Evolutionary conservation across 1,284 basidiomycete genomes (phyloP).

Genomic region (Quambalaria eucalypti): DNA sequence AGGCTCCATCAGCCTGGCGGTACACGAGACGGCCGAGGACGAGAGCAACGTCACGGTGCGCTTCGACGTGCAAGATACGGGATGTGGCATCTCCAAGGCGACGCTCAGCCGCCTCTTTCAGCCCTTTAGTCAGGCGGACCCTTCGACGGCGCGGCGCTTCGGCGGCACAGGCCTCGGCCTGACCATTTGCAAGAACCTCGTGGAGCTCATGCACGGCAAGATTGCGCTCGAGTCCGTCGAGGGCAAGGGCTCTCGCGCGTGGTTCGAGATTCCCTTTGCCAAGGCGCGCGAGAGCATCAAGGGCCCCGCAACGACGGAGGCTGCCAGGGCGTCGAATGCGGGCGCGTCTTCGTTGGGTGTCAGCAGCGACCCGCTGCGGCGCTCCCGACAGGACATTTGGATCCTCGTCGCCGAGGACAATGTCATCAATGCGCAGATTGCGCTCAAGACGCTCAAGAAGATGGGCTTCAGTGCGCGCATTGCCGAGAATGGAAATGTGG

Average conservation of each 20-base stretch:
- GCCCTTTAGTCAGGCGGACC: conserved; percentile 44
- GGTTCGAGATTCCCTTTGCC: conserved; percentile 35
- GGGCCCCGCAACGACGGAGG: neutral
- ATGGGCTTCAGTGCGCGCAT: conserved; percentile 43
- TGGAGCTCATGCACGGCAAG: conserved; percentile 37
- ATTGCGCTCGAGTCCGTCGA: conserved; percentile 39
- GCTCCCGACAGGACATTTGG: conserved; percentile 37
- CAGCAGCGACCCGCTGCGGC: conserved; percentile 19
- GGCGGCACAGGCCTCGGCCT: conserved; percentile 42
- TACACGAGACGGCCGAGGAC: conserved; percentile 35
- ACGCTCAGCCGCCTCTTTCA: conserved; percentile 45
- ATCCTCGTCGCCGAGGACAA: conserved; percentile 44
- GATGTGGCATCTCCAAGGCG: conserved; percentile 43
- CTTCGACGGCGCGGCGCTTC: conserved; percentile 36
- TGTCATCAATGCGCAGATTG: conserved; percentile 40
- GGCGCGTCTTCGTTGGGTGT: conserved; percentile 9
- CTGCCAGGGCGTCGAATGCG: neutral
- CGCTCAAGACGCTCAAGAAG: conserved; percentile 35
- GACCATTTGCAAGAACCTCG: conserved; percentile 34
- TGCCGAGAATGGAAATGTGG: conserved; percentile 37
- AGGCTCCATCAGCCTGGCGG: conserved; percentile 41
- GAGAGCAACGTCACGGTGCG: conserved; percentile 26
- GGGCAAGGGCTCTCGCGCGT: conserved; percentile 38
- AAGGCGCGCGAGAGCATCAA: conserved; percentile 16
- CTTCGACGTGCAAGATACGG: conserved; percentile 46